Evolutionary conservation across 2,329 filamentous ascomycete species (phyloP).

Genomic region (Penicillium occitanis): DNA sequence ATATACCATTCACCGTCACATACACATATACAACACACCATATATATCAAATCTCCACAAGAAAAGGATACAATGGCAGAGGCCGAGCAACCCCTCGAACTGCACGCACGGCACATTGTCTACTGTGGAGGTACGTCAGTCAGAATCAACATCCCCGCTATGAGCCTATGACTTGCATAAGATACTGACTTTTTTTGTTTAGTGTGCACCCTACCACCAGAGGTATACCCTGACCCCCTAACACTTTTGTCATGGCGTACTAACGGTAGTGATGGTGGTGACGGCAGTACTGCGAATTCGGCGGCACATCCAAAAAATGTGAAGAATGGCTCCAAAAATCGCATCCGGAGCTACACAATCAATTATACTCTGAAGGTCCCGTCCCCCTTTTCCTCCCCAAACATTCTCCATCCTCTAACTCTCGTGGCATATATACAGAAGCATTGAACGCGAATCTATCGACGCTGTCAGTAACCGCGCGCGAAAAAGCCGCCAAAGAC

Average conservation of each 20-base stretch:
- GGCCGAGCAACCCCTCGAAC: constrained; percentile 39
- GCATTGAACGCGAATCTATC: constrained; percentile 80
- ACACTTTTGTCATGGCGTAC: neutral
- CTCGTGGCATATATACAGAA: constrained; percentile 51
- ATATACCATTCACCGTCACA: neutral
- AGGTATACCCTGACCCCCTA: constrained; percentile 51
- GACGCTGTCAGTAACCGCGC: constrained; percentile 82
- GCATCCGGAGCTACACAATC: constrained; percentile 70
- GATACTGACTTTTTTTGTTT: constrained; percentile 6
- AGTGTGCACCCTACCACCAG: constrained; percentile 67
- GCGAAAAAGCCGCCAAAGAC: constrained; percentile 93
- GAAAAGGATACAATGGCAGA: constrained; percentile 32
- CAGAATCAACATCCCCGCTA: neutral
- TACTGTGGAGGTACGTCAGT: constrained; percentile 49
- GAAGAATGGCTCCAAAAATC: constrained; percentile 87
- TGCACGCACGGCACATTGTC: constrained; percentile 55
- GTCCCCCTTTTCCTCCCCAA: neutral
- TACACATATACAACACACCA: neutral
- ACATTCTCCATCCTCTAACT: neutral
- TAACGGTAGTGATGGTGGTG: neutral
- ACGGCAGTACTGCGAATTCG: constrained; percentile 94
- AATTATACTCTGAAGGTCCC: constrained; percentile 80
- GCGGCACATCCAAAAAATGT: constrained; percentile 93
- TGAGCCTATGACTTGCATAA: constrained; percentile 9
- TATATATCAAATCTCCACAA: neutral